Percentiles rank a stretch among this genome's conserved stretches.
These are phyloP conservation scores for Serpula lacrymans DNA, from an alignment of 768 basidiomycete genomes.

Conservation along the genomic window DNA sequence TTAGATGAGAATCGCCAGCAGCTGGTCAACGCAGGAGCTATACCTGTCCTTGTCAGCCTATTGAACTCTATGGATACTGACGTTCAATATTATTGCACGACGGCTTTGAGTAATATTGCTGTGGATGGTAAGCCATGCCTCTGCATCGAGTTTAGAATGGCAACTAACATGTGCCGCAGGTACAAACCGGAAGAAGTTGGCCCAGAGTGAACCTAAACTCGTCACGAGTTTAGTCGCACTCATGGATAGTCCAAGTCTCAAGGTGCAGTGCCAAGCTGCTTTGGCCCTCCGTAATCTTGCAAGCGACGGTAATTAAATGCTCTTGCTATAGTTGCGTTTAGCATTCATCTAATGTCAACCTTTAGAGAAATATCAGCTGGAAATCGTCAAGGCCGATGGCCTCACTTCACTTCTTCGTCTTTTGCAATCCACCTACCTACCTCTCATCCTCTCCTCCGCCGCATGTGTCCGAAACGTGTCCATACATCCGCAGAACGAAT, in stretches of 20 bases:
- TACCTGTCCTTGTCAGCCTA: constrained; percentile 92
- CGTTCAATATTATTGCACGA: constrained; percentile 99
- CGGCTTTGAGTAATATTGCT: constrained; percentile 96
- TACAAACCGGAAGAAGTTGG: constrained; percentile 89
- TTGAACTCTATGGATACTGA: constrained; percentile 98
- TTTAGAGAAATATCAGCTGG: constrained; percentile 95
- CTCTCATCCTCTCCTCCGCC: constrained; percentile 95
- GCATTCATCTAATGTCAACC: not conserved
- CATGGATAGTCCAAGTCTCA: constrained; percentile 96
- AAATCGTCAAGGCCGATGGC: constrained; percentile 96
- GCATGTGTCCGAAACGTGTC: constrained; percentile 99
- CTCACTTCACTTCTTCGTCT: constrained; percentile 89
- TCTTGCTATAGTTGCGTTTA: not conserved
- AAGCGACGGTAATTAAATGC: constrained; percentile 71
- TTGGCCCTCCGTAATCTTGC: constrained; percentile 94
- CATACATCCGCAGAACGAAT: constrained; percentile 97
- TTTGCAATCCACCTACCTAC: constrained; percentile 93
- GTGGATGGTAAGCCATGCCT: constrained; percentile 68
- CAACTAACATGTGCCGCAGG: constrained; percentile 37
- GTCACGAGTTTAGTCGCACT: constrained; percentile 90
- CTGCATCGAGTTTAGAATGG: not conserved
- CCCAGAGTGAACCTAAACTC: constrained; percentile 90
- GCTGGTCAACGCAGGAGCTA: constrained; percentile 96
- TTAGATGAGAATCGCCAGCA: constrained; percentile 97
- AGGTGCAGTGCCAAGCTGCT: constrained; percentile 98